Percentiles rank a stretch among this genome's conserved stretches.
Evolutionary conservation across 345 rosid genomes (phyloP).

Genomic region (Salix purpurea): DNA sequence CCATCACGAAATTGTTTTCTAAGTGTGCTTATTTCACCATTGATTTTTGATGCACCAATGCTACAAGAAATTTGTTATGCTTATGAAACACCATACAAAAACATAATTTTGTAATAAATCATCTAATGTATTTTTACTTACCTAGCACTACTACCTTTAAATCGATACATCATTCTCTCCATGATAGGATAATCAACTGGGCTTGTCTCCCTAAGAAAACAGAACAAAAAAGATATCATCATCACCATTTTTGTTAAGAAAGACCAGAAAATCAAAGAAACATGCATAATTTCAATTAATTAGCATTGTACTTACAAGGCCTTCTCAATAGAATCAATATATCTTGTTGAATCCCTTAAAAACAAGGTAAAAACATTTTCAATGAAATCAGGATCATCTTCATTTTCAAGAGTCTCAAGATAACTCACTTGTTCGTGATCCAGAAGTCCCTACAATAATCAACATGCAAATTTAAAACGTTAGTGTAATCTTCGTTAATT

Average conservation of each 20-base stretch:
- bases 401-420: not conserved
- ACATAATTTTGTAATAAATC: not conserved
- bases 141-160: conserved; percentile 1
- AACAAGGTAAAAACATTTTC: not conserved
- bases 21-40: not conserved
- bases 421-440: not conserved
- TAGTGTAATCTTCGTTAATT: too few relatives aligned
- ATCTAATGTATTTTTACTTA: not conserved
- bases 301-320: not conserved
- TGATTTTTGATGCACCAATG: not conserved
- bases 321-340: not conserved
- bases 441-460: not conserved
- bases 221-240: too few relatives aligned
- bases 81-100: not conserved
- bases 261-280: not conserved
- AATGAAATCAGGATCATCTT: conserved; percentile 7
- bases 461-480: not conserved
- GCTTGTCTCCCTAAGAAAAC: not conserved
- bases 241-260: too few relatives aligned
- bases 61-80: not conserved
- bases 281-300: not conserved
- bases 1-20: too few relatives aligned
- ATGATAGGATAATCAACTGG: not conserved
- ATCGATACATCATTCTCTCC: not conserved
- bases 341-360: not conserved